Base-by-base conservation (phyloP, 2,329 filamentous ascomycete genomes). In the Plenodomus biglobosus region DNA sequence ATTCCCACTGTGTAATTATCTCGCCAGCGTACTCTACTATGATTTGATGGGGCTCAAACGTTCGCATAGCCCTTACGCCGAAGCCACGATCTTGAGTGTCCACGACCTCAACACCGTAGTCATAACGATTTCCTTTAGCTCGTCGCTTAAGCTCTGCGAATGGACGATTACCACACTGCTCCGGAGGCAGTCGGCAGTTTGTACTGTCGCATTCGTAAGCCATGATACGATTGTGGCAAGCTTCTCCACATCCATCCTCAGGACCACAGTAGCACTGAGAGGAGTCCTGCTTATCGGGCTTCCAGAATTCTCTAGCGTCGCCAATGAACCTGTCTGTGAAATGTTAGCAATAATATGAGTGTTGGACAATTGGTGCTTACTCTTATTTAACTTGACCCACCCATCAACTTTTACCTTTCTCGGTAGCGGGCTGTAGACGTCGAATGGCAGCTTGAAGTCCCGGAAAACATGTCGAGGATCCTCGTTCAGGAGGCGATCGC, bases 21-120 rank as follows among this genome's bases (percentile, higher is more conserved):
- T 99, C 94, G 35, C 94, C 94, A 0, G 92, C 92, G 68, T 99
- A 99, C 68, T 99, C 94, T 75, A 97, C 92, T 66, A 99, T 97
- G 69, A 99, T 95, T 75, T 97, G 91, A 64, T 92, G 85, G 1
- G 92, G 84, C 48, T 86, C 80, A 70, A 97, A 99, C 52, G 85
- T 87, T 39, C 94, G 85, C 73, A 92, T 96, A 68, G 88, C 90
- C 52, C 94, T 87, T 41, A 99, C 90, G 43, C 94, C 94, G 69
- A 92, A 92, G 21, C 94, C 94, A 49, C 92, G 85, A 73, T 95
- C 88, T 17, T 78, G 75, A 1, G 94, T 97, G 76, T 96, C 92
- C 73, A 96, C 85, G 35, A 97, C 92, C 70, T 99, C 94, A 8
- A 99, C 92, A 39, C 94, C 94, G 50, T 96, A 86, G 59, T 94